Evolutionary conservation across 2,329 filamentous ascomycete genomes (phyloP).

Genomic region (Plenodomus biglobosus): DNA sequence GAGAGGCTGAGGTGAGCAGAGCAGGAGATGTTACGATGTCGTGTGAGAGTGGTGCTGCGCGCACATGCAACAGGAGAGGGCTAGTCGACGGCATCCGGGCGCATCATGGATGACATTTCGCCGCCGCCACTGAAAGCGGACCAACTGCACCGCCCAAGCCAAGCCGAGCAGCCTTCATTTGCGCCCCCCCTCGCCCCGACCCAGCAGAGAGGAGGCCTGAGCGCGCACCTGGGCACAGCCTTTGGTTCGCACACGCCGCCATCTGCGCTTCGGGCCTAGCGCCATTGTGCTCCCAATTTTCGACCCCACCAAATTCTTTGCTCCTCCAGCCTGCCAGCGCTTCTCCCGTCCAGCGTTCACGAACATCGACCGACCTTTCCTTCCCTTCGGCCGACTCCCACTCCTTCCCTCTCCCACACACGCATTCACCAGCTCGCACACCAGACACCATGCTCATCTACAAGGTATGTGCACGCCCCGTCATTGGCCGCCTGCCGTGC

Average conservation of each 20-base stretch:
- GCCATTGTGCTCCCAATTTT: slow-evolving; percentile 20
- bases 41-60: slow-evolving; percentile 37
- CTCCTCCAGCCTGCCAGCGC: slow-evolving; percentile 17
- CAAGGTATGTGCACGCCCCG: slow-evolving; percentile 50
- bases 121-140: neutral
- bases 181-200: too few species aligned
- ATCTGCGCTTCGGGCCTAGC: slow-evolving; percentile 9
- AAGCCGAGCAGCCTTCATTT: slow-evolving; percentile 2
- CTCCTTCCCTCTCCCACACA: slow-evolving; percentile 13
- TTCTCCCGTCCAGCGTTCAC: slow-evolving; percentile 19
- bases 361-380: slow-evolving; percentile 13
- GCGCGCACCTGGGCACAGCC: too few species aligned
- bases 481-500: slow-evolving; percentile 17
- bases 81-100: slow-evolving; percentile 3
- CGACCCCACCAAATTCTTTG: slow-evolving; percentile 32
- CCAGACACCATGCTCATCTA: slow-evolving; percentile 58
- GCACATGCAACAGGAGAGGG: slow-evolving; percentile 16
- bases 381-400: slow-evolving; percentile 10
- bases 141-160: neutral
- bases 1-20: slow-evolving; percentile 40
- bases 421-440: slow-evolving; percentile 9
- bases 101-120: slow-evolving; percentile 30
- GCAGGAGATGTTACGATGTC: slow-evolving; percentile 19
- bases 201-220: too few species aligned
- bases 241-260: neutral